Evolutionary conservation across 805 yeast genomes (phyloP).

Genomic region (Starmerella vitae): DNA sequence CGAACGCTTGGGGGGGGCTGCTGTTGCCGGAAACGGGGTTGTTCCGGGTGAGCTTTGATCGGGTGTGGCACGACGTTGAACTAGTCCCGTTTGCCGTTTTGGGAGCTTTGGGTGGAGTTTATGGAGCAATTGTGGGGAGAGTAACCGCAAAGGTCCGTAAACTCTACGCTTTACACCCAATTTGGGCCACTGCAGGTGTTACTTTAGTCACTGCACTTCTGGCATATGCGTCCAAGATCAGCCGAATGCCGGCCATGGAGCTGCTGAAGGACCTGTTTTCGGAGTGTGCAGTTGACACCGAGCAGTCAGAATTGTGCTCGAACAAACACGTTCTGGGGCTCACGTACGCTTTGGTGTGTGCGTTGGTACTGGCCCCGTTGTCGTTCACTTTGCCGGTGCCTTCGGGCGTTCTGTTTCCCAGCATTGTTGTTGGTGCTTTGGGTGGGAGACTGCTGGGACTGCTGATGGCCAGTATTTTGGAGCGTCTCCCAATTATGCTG

Average conservation of each 20-base stretch:
- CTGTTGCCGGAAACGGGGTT: slow-evolving; percentile 41
- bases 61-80: slow-evolving; percentile 62
- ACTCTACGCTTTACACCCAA: slow-evolving; percentile 15
- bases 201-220: slow-evolving; percentile 40
- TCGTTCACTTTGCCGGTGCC: slow-evolving; percentile 65
- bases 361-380: slow-evolving; percentile 48
- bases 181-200: slow-evolving; percentile 35
- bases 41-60: slow-evolving; percentile 52
- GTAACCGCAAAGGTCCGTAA: slow-evolving; percentile 9
- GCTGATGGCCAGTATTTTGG: slow-evolving; percentile 54
- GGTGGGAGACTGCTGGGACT: slow-evolving; percentile 82
- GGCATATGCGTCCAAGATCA: slow-evolving; percentile 35
- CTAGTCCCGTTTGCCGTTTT: slow-evolving; percentile 55
- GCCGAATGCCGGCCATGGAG: slow-evolving; percentile 22
- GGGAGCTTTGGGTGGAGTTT: slow-evolving; percentile 57
- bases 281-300: slow-evolving; percentile 39
- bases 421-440: slow-evolving; percentile 93
- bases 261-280: slow-evolving; percentile 49
- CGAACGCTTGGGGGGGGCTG: slow-evolving; percentile 20
- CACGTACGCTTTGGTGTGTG: slow-evolving; percentile 34
- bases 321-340: slow-evolving; percentile 22
- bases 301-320: slow-evolving; percentile 11
- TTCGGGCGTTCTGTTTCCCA: slow-evolving; percentile 95
- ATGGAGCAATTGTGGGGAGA: slow-evolving; percentile 37
- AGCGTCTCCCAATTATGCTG: slow-evolving; percentile 25